Evolutionary conservation across 2,329 filamentous ascomycete genomes (phyloP).

Genomic region (Aspergillus melleus): DNA sequence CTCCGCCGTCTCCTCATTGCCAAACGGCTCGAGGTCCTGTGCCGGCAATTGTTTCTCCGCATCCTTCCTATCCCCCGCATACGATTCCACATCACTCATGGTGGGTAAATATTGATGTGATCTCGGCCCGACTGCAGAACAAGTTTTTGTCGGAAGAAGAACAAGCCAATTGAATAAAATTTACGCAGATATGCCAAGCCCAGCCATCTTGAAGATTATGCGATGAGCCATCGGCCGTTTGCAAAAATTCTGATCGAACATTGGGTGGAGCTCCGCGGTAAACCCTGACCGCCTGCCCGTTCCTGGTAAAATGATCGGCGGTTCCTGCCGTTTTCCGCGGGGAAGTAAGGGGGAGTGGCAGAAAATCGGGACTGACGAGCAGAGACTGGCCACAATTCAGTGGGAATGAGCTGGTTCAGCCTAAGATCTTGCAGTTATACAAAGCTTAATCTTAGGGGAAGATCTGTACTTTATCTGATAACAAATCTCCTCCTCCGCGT

Average conservation of each 20-base stretch:
- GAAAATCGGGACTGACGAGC: too few relatives aligned
- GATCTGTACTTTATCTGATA: too few relatives aligned
- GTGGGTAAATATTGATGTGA: background rate
- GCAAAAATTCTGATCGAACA: background rate
- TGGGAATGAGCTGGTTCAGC: too few relatives aligned
- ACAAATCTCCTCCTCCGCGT: too few relatives aligned
- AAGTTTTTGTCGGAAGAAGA: background rate
- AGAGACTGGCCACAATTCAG: too few relatives aligned
- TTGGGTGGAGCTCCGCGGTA: background rate
- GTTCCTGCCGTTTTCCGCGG: background rate
- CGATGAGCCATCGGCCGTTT: background rate
- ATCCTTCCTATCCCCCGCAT: background rate
- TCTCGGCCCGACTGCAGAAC: background rate
- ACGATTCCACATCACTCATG: background rate
- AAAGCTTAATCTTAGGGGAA: too few relatives aligned
- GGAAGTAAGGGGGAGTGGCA: background rate
- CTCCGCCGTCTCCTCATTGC: constrained; percentile 39
- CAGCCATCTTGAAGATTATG: background rate
- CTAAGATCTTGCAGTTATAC: too few relatives aligned
- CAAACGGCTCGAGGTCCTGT: constrained; percentile 34
- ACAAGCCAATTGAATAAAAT: background rate
- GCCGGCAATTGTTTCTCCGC: background rate
- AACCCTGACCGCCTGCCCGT: background rate
- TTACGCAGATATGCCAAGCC: background rate
- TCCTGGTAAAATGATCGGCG: background rate